Conservation (phyloP, 148 eudicot genomes). For the Amaranthus hypochondriacus region DNA sequence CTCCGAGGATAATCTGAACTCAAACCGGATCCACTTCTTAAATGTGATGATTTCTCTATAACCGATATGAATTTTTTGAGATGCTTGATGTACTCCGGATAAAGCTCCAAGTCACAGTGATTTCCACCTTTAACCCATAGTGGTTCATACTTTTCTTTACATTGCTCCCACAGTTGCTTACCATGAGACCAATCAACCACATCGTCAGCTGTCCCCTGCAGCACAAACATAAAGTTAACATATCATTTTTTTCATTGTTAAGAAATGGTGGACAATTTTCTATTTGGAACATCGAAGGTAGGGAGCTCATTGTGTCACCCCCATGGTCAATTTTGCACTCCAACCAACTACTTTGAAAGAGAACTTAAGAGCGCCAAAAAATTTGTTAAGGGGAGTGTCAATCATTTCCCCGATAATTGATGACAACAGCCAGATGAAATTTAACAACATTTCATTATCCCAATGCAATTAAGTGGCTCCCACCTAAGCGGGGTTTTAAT, state of each 20-base stretch:
- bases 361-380: too few relatives aligned
- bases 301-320: too few relatives aligned
- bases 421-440: too few relatives aligned
- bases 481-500: too few relatives aligned
- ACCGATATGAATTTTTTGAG: conserved; percentile 72
- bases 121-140: conserved; percentile 83
- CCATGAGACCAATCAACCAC: conserved; percentile 88
- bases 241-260: background rate
- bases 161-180: conserved; percentile 77
- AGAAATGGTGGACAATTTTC: background rate
- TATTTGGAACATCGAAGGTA: background rate
- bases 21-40: conserved; percentile 36
- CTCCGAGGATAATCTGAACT: conserved; percentile 45
- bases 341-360: too few relatives aligned
- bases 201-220: conserved; percentile 81
- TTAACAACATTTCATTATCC: too few relatives aligned
- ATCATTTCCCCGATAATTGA: too few relatives aligned
- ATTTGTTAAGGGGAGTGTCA: too few relatives aligned
- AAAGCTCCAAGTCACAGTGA: conserved; percentile 85
- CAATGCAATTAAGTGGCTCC: too few relatives aligned
- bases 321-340: too few relatives aligned
- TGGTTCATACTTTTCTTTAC: conserved; percentile 82
- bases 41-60: conserved; percentile 49
- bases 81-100: conserved; percentile 75
- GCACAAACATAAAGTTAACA: conserved; percentile 8